A percentile compares a stretch with the other conserved stretches of the same genome.
These are phyloP conservation scores for Reticulascus tulasneorum DNA, from an alignment of 2,329 filamentous ascomycete species.

Conservation along the genomic window DNA sequence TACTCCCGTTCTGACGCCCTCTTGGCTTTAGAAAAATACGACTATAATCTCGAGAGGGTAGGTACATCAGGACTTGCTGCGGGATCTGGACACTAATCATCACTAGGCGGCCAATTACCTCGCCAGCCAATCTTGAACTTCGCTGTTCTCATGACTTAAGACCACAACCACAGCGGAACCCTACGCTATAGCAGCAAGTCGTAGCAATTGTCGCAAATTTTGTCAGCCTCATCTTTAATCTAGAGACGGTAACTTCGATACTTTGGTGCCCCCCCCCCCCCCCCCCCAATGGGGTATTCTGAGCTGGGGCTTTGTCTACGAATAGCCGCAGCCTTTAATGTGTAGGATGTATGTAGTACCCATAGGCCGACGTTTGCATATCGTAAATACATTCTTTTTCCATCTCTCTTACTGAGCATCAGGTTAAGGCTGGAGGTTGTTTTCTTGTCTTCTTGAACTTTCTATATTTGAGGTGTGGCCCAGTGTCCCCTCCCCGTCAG, in stretches of 20 bases:
- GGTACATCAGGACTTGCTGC: too few relatives aligned
- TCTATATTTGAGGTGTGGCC: too few relatives aligned
- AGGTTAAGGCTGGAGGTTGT: too few relatives aligned
- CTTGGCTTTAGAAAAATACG: slow-evolving; percentile 82
- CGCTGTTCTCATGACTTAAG: not conserved
- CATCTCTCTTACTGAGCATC: too few relatives aligned
- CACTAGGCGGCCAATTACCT: slow-evolving; percentile 52
- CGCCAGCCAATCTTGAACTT: slow-evolving; percentile 47
- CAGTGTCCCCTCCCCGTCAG: too few relatives aligned
- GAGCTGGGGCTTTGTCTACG: not conserved
- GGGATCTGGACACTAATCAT: too few relatives aligned
- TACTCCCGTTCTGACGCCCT: slow-evolving; percentile 73
- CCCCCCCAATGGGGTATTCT: too few relatives aligned
- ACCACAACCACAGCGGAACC: too few relatives aligned
- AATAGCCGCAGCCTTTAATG: not conserved
- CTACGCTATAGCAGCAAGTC: not conserved
- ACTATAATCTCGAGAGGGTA: slow-evolving; percentile 95
- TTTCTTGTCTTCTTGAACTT: too few relatives aligned
- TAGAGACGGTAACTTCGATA: not conserved
- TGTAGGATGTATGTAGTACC: not conserved
- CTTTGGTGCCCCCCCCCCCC: too few relatives aligned
- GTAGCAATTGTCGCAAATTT: not conserved
- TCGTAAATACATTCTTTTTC: too few relatives aligned
- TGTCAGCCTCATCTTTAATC: not conserved
- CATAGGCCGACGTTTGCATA: too few relatives aligned